Evolutionary conservation across 345 rosid species (phyloP).

Genomic region (Eucalyptus sideroxylon): DNA sequence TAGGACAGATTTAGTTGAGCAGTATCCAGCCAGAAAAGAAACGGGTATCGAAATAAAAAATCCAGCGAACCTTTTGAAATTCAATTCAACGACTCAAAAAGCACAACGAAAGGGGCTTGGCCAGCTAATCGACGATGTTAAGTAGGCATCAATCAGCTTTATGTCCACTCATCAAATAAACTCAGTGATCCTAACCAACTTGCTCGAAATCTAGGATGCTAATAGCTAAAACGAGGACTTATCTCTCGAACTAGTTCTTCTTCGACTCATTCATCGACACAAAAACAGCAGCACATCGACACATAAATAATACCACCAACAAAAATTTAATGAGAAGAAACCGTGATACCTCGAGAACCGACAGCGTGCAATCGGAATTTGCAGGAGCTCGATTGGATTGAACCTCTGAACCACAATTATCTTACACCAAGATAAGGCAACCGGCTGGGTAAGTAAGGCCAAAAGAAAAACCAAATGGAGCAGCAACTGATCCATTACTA

Average conservation of each 20-base stretch:
- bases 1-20: neutral
- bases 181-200: no score
- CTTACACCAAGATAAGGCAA: no score
- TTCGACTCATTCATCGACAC: no score
- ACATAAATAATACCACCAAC: fast-evolving
- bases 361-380: neutral
- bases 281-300: no score
- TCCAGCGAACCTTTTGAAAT: neutral
- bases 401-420: neutral
- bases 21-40: neutral
- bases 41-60: fast-evolving
- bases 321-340: fast-evolving
- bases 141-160: no score
- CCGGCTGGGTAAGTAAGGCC: neutral
- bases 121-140: no score
- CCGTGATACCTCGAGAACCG: fast-evolving
- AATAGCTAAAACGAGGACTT: neutral
- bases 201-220: fast-evolving
- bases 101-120: neutral
- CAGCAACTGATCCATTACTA: neutral
- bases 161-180: no score
- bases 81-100: neutral
- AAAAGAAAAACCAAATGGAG: neutral
- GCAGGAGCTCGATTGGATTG: fast-evolving
- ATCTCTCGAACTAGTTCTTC: neutral